Evolutionary conservation across 768 basidiomycete genomes (phyloP), one percentile per base, ranked within the genome.

Genomic region (Chiua virens): DNA sequence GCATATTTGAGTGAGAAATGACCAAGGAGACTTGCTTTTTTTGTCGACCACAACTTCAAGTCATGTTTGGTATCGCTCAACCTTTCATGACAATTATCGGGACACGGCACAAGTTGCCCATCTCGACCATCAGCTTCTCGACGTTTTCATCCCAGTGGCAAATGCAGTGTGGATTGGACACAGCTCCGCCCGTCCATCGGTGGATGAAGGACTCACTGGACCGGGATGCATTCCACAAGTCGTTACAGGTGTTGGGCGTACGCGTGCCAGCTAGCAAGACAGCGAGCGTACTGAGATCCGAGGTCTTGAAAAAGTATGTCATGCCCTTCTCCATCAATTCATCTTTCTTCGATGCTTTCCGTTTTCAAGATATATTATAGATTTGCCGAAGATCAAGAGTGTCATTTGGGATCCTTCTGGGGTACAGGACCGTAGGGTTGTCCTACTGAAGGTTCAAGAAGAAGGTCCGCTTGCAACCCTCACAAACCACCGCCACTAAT

Each of bases 211-310:
- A 76, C 27, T 65, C 67, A 38, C 67, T 92, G n/a, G 82, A 92
- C 70, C 80, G 77, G 53, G 61, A 67, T 54, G 79, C 74, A 8
- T 97, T 97, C 63, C 76, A 65, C 22, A 86, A 81, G 66, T 75
- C 78, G 1, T 60, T 95, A 8, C 74, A 81, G 8, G 77, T 93
- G 10, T 73, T 95, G 28, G 89, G 86, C 21, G 83, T 78, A 20
- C 79, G 83, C 21, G 76, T 91, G 13, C 74, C 80, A 37, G 78
- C 84, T 9, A 67, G 68, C 10, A 79, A 80, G 61, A 80, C 85
- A 0, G 76, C 79, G 2, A 61, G 63, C 1, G 56, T 93, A 27
- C 65, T 88, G 52, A 86, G 78, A 56, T 76, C 84, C 14, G 72
- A 74, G 36, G 70, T 70, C n/a, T 67, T 90, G 70, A 80, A 73